Conservation (phyloP, 2,329 filamentous ascomycete species). For the Xylariales sp. region DNA sequence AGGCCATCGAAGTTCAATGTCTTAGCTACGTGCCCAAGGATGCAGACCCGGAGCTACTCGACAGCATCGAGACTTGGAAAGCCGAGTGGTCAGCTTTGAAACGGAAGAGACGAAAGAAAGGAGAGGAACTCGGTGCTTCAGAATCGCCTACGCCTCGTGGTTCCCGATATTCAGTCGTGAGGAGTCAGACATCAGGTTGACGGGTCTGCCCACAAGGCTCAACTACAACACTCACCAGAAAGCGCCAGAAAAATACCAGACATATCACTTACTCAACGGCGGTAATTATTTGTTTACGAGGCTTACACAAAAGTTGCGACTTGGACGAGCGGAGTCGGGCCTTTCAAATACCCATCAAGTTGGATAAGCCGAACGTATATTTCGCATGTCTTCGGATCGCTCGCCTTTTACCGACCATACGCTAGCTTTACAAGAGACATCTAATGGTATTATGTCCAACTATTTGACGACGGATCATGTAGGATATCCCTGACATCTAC, state of each 20-base stretch:
- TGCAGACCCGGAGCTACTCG: conserved; percentile 51
- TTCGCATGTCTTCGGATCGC: too few species aligned
- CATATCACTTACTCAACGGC: too few species aligned
- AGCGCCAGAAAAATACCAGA: too few species aligned
- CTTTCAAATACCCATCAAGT: conserved; percentile 5
- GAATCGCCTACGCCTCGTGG: conserved; percentile 1
- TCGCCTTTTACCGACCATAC: too few species aligned
- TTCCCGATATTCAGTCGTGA: neutral
- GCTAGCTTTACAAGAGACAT: too few species aligned
- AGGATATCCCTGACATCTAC: too few species aligned
- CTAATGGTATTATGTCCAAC: too few species aligned
- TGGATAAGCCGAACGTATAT: too few species aligned
- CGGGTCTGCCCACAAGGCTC: neutral
- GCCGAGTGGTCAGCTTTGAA: conserved; percentile 52
- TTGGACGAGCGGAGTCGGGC: neutral
- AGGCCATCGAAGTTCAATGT: conserved; percentile 57
- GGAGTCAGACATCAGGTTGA: conserved; percentile 2
- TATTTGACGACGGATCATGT: too few species aligned
- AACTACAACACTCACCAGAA: too few species aligned
- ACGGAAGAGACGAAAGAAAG: conserved; percentile 32
- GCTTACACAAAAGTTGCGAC: neutral
- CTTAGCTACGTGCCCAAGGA: conserved; percentile 41
- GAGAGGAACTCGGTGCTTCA: neutral
- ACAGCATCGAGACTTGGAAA: conserved; percentile 59
- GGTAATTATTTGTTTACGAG: too few species aligned